Conservation (phyloP, 768 basidiomycete species). For the Tulasnella sp. region DNA sequence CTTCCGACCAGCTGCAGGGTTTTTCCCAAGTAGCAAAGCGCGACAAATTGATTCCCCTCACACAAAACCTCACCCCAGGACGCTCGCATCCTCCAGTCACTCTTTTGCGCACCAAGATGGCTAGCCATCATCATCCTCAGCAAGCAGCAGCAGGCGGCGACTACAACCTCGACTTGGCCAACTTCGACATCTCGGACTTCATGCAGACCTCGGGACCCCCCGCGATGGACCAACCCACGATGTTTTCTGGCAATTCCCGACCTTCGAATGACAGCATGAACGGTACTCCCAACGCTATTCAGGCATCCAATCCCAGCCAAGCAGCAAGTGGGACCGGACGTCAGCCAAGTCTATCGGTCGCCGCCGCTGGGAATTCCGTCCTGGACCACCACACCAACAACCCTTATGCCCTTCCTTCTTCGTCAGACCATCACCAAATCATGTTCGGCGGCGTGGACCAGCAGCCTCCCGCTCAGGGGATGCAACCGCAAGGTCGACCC, state of each 20-base stretch:
- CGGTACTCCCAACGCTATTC: constrained; percentile 1
- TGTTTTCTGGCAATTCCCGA: constrained; percentile 1
- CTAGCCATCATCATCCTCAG: constrained; percentile 7
- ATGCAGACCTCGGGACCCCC: constrained; percentile 17
- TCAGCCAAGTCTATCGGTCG: neutral
- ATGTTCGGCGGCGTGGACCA: constrained; percentile 4
- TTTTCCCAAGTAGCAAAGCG: neutral
- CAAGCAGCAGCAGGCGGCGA: neutral
- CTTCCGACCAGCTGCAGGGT: neutral
- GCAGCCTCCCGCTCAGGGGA: neutral
- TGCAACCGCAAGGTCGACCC: neutral
- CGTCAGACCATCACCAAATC: neutral
- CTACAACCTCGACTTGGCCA: constrained; percentile 25
- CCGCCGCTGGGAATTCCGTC: constrained; percentile 6
- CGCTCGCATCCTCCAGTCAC: neutral
- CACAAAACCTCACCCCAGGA: neutral
- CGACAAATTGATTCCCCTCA: neutral
- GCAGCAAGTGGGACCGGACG: neutral
- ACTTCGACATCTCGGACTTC: constrained; percentile 28
- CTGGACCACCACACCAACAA: constrained; percentile 2
- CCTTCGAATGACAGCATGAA: constrained; percentile 8
- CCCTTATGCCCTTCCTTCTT: neutral
- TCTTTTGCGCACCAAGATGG: neutral
- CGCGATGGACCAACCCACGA: neutral
- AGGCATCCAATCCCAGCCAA: neutral